Conservation (phyloP, 768 basidiomycete species). For the Lactifluus subvellereus region DNA sequence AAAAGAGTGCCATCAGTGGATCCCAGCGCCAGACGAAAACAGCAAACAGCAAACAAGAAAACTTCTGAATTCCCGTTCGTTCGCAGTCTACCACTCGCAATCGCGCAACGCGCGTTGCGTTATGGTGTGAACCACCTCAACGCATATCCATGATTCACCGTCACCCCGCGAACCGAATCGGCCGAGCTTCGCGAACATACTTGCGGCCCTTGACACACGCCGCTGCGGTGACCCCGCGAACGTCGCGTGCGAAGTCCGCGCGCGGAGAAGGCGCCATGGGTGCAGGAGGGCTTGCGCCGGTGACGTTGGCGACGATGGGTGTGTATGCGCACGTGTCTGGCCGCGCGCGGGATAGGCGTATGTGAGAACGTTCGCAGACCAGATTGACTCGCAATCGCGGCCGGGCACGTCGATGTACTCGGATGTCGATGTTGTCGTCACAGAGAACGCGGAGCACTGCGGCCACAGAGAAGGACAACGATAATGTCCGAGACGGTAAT, state of each 20-base stretch:
- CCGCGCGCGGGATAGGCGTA: slow-evolving; percentile 14
- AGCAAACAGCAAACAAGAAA: neutral
- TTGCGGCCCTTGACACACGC: slow-evolving; percentile 25
- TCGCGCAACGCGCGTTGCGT: slow-evolving; percentile 27
- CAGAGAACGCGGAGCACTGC: slow-evolving; percentile 33
- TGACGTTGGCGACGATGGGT: slow-evolving; percentile 12
- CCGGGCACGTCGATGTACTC: slow-evolving; percentile 32
- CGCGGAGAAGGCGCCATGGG: slow-evolving; percentile 15
- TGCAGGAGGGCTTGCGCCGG: slow-evolving; percentile 28
- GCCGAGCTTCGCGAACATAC: slow-evolving; percentile 25
- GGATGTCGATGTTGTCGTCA: slow-evolving; percentile 35
- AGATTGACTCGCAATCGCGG: slow-evolving; percentile 17
- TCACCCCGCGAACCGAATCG: slow-evolving; percentile 20
- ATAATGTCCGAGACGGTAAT: neutral
- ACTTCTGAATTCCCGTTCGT: neutral
- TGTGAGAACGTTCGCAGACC: slow-evolving; percentile 20
- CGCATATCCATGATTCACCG: slow-evolving; percentile 30
- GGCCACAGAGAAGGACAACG: no score
- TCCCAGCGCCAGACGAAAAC: slow-evolving; percentile 5
- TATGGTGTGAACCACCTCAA: slow-evolving; percentile 31
- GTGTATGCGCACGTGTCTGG: slow-evolving; percentile 2
- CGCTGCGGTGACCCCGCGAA: slow-evolving; percentile 18
- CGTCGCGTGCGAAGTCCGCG: slow-evolving; percentile 15
- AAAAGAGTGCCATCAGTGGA: slow-evolving; percentile 9
- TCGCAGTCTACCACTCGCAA: slow-evolving; percentile 10